Conservation (phyloP, 2,329 filamentous ascomycete genomes). For the Arthrobotrys megalospora region DNA sequence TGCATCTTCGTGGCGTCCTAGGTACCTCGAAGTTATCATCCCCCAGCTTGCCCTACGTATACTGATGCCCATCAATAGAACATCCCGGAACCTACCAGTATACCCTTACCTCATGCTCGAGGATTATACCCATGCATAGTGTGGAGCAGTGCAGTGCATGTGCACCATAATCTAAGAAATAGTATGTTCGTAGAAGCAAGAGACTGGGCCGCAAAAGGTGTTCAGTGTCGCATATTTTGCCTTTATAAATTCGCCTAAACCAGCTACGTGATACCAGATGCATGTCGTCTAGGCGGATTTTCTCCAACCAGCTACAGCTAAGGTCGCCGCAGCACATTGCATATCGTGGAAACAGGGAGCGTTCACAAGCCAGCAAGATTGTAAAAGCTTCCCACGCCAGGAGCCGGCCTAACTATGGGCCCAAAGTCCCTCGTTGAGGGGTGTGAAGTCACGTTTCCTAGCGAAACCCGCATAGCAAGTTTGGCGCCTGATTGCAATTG, state of each 20-base stretch:
- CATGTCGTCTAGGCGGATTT: constrained; percentile 10
- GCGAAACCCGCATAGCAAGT: constrained; percentile 35
- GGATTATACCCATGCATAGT: constrained; percentile 4
- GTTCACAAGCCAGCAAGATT: not conserved
- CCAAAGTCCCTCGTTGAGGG: constrained; percentile 23
- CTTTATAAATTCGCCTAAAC: not conserved
- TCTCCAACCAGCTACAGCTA: not conserved
- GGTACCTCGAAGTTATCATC: not conserved
- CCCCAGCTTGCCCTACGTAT: constrained; percentile 2
- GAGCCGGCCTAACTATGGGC: not conserved
- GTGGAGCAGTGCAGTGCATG: not conserved
- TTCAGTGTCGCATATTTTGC: not conserved
- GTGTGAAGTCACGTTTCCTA: constrained; percentile 37
- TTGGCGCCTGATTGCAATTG: constrained; percentile 43
- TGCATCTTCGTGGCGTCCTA: not conserved
- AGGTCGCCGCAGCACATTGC: constrained; percentile 35
- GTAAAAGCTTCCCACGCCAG: constrained; percentile 4
- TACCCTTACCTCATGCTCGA: not conserved
- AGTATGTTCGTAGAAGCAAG: not conserved
- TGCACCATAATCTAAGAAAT: constrained; percentile 1
- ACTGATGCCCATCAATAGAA: not conserved
- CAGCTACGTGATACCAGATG: not conserved
- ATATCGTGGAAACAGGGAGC: not conserved
- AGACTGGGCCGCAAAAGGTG: not conserved
- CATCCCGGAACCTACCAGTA: not conserved